Evolutionary conservation across 208 protist genomes (phyloP).

Genomic region (Crithidia bombi): DNA sequence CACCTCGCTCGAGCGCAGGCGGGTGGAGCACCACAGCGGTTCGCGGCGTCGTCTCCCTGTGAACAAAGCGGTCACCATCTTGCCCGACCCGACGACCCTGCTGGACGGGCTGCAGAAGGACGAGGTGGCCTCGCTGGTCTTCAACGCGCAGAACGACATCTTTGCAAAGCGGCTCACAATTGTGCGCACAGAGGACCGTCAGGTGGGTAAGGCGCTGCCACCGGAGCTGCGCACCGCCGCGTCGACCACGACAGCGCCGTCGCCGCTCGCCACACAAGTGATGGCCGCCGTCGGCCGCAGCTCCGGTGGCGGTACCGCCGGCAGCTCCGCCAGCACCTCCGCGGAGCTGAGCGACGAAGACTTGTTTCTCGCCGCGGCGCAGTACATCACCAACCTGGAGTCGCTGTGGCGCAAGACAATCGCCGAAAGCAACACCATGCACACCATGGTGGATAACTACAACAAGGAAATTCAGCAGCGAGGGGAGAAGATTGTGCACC

Average conservation of each 20-base stretch:
- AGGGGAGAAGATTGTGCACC: constrained; percentile 39
- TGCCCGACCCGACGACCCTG: not conserved
- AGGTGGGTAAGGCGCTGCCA: constrained; percentile 35
- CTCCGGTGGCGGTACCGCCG: not conserved
- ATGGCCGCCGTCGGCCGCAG: constrained; percentile 5
- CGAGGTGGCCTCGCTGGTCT: constrained; percentile 30
- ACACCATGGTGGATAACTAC: constrained; percentile 36
- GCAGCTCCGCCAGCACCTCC: not conserved
- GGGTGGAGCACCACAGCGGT: not conserved
- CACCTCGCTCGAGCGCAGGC: constrained; percentile 4
- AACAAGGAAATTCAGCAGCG: constrained; percentile 45
- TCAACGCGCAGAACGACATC: constrained; percentile 35
- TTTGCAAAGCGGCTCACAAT: constrained; percentile 43
- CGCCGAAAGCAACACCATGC: constrained; percentile 47
- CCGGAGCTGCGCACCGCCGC: constrained; percentile 19
- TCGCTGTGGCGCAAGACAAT: constrained; percentile 56
- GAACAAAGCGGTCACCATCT: not conserved
- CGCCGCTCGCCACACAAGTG: not conserved
- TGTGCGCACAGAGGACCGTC: constrained; percentile 45
- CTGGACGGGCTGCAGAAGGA: constrained; percentile 11
- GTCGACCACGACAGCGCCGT: not conserved
- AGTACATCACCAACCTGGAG: constrained; percentile 74
- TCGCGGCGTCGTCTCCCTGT: not conserved
- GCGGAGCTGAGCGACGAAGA: constrained; percentile 46
- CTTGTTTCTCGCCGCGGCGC: constrained; percentile 54